Base-by-base conservation (phyloP, 192 early-diverging fungal genomes). In the Coemansia sp. region DNA sequence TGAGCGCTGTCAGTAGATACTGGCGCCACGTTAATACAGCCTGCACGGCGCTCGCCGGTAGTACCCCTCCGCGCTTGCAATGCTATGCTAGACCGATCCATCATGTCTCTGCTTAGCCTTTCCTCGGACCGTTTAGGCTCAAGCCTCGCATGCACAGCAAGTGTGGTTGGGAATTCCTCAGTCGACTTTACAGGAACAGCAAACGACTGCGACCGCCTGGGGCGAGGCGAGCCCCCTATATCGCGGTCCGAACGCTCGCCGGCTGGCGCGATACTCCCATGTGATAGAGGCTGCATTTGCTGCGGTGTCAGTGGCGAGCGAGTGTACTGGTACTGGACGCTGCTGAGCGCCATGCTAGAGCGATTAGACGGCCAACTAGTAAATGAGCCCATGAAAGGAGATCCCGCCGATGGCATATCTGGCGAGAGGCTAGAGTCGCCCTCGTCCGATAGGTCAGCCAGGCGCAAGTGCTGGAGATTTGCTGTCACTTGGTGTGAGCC, bases 201-300 rank as follows among this genome's bases (percentile, higher is more conserved):
- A 69, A 83, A 78, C 62, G 81, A 83, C 71, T 72, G 50, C 36
- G 81, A 83, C 22, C 81, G 76, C 44, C 81, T 72, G 11, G 77
- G 72, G 24, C 77, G 77, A 13, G 77, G 33, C 10, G 72, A 64
- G 61, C 20, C 47, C 13, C 53, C 53, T 16, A 55, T 55, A 33
- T n/a, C 40, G 29, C 61, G 57, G 18, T 38, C 36, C 34, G 58
- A 53, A 38, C 53, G 36, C 44, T 62, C 55, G 65, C 55, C 50
- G 13, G 34, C 22, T 12, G 13, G 27, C 10, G 7, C 24, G 12
- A n/a, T n/a, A 5, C 52, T 24, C 20, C 13, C 64, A 50, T 38
- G 66, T 20, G 16, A 62, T 12, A 27, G 31, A 36, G 39, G 41
- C 58, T 55, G 68, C 58, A 36, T 11, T 2, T 40, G 33, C n/a